These are phyloP conservation scores for Picochlorum sp. DNA, from an alignment of 139 green algal genomes.

Conservation along the genomic window DNA sequence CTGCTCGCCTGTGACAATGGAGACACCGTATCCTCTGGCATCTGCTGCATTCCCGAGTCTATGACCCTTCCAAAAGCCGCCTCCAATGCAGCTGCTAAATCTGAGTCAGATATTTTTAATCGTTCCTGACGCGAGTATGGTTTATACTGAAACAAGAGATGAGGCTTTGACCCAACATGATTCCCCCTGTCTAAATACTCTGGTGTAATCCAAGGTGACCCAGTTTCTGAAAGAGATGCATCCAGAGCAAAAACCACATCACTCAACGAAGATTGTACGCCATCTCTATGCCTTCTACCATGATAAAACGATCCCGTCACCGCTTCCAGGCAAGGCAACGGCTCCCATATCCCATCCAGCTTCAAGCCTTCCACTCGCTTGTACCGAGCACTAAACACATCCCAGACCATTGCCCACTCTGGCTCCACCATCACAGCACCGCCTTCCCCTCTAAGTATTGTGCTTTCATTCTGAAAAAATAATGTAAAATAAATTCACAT, in stretches of 20 bases:
- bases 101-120: conserved; percentile 9
- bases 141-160: conserved; percentile 32
- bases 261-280: not conserved
- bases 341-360: too few species aligned
- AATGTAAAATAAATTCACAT: too few species aligned
- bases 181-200: not conserved
- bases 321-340: too few species aligned
- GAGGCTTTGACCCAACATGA: not conserved
- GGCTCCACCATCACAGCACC: not conserved
- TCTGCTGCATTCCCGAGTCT: not conserved
- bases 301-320: too few species aligned
- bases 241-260: not conserved
- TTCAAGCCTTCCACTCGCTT: not conserved
- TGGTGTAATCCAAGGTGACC: not conserved
- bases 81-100: conserved; percentile 38
- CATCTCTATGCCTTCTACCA: too few species aligned
- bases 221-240: not conserved
- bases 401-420: not conserved
- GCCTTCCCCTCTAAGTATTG: not conserved
- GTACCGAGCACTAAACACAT: not conserved
- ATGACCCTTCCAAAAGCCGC: conserved; percentile 19
- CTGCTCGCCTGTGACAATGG: not conserved
- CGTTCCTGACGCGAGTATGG: conserved; percentile 40
- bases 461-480: too few species aligned
- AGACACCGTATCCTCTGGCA: not conserved